Base-by-base conservation (phyloP, 768 basidiomycete genomes). In the Mycena rosella region DNA sequence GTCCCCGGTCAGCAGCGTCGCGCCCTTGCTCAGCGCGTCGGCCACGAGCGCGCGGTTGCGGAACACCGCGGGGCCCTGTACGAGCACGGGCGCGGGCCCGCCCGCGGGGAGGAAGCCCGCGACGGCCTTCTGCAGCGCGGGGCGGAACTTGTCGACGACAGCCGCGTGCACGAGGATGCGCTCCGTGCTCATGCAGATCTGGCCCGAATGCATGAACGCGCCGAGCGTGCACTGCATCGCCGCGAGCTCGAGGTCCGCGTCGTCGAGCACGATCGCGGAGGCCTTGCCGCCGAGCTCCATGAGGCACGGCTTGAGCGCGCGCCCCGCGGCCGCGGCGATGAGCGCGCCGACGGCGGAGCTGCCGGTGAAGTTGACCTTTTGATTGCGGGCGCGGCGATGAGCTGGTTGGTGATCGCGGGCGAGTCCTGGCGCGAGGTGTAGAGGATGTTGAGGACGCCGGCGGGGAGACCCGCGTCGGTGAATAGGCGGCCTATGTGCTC, bases 161-260 rank as follows among this genome's bases (percentile, higher is more conserved):
- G 74, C 74, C 67, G 82, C 84, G 71, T 91, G 90, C 17, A 93
- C 90, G 70, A 83, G 89, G 70, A 92, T 87, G 67, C 91, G 85
- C 49, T 90, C 89, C 24, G 91, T 88, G 27, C 89, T 89, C 74
- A 87, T 87, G 78, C 91, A 93, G 47, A 83, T 79, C 78, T 93
- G 91, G 26, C 92, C 90, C 45, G 88, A 85, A 73, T 91, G 91
- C 75, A 79, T 84, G 77, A 83, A 89, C 58, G 88, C 82, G 47
- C 88, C 87, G 73, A 82, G 79, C 2, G 84, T 78, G 2, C 85
- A 80, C 86, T 85, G 88, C 53, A 80, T 76, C 7, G 87, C 85
- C 8, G 88, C 86, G 67, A 84, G 78, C 29, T 86, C 81, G 20
- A 86, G 64, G 70, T 87, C 81, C 22, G 84, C 85, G 59, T 84